Conservation (phyloP, 2,329 filamentous ascomycete species). For the Diaporthe eres region DNA sequence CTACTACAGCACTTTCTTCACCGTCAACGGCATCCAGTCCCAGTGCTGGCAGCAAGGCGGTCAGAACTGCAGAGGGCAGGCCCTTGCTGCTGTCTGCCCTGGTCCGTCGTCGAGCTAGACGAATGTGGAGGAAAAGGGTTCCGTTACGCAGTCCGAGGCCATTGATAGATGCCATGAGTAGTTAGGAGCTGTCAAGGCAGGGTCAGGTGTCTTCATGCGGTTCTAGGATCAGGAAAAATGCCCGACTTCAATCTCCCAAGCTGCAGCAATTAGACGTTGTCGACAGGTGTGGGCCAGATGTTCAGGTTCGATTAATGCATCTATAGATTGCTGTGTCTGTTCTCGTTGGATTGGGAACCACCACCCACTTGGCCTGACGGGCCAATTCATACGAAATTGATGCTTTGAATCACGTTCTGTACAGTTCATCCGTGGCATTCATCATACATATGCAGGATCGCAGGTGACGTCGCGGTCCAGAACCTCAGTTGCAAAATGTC, state of each 20-base stretch:
- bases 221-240: neutral
- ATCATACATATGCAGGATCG: too few species aligned
- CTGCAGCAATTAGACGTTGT: neutral
- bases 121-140: neutral
- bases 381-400: too few species aligned
- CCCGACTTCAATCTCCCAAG: too few species aligned
- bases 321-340: too few species aligned
- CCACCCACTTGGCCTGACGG: too few species aligned
- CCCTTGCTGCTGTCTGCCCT: slow-evolving; percentile 34
- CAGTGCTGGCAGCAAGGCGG: slow-evolving; percentile 30
- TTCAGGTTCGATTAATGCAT: neutral
- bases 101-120: neutral
- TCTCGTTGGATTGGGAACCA: too few species aligned
- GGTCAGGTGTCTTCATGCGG: neutral
- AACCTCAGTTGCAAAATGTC: too few species aligned
- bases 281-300: accelerated
- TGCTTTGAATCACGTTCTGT: too few species aligned
- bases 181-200: neutral
- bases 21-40: slow-evolving; percentile 32
- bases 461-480: too few species aligned
- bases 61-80: slow-evolving; percentile 20
- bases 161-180: neutral
- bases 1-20: slow-evolving; percentile 36
- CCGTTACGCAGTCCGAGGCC: neutral
- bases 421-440: too few species aligned